phyloP scores from a whole-genome alignment of 805 yeast genomes.

The Wickerhamiella australiensis region DNA sequence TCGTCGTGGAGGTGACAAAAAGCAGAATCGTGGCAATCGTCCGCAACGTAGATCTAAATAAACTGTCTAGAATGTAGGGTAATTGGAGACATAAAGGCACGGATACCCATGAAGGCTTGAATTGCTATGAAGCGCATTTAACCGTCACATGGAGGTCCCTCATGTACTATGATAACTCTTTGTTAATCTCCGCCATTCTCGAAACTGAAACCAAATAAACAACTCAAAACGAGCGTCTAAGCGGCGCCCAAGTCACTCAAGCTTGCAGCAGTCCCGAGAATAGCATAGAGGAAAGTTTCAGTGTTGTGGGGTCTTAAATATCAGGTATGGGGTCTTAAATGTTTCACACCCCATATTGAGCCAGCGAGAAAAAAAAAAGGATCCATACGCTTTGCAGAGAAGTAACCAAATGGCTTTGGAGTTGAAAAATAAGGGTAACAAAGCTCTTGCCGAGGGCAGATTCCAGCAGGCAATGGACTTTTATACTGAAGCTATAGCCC shows the following conservation, averaged over 20 bases:
- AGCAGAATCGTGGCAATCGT: background rate
- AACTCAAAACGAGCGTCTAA: slow-evolving; percentile 13
- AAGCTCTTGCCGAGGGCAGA: slow-evolving; percentile 45
- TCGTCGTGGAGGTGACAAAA: slow-evolving; percentile 1
- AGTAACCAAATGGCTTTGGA: slow-evolving; percentile 12
- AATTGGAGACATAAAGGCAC: slow-evolving; percentile 14
- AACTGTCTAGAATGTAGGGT: slow-evolving; percentile 5
- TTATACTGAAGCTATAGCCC: slow-evolving; percentile 60
- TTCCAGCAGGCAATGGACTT: slow-evolving; percentile 50
- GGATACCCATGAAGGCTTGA: background rate
- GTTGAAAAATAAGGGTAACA: slow-evolving; percentile 57
- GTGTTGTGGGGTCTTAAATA: background rate
- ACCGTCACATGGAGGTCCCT: slow-evolving; percentile 5
- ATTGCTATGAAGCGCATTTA: background rate
- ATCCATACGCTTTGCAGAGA: no score
- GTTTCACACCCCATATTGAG: background rate
- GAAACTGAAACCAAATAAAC: slow-evolving; percentile 2
- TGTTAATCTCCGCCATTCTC: slow-evolving; percentile 2
- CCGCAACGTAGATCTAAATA: background rate
- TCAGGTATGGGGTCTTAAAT: background rate
- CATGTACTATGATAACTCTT: slow-evolving; percentile 14
- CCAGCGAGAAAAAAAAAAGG: no score
- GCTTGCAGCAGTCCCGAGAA: background rate
- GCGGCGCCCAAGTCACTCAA: slow-evolving; percentile 1
- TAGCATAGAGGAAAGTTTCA: background rate